These are phyloP conservation scores for Adansonia madagascariensis DNA, from an alignment of 441 rosid species.

Conservation along the genomic window DNA sequence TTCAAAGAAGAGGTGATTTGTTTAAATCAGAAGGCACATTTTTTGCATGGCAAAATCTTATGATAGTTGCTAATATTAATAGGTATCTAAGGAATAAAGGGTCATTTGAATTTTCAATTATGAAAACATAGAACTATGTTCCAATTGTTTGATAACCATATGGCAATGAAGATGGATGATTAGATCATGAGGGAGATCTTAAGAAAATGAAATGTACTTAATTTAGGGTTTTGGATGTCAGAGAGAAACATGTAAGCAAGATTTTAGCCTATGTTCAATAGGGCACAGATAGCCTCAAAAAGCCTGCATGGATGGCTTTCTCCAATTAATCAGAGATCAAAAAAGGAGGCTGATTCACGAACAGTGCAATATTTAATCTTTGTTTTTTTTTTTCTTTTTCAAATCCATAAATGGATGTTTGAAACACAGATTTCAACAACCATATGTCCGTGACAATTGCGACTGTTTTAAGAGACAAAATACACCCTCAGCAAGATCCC, in stretches of 20 bases:
- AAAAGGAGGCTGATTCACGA: conserved; percentile 23
- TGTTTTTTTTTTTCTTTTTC: neutral
- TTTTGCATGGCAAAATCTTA: too few species aligned
- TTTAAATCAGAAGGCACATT: too few species aligned
- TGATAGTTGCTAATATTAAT: too few species aligned
- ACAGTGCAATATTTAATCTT: conserved; percentile 15
- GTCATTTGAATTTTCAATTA: neutral
- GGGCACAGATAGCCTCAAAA: conserved; percentile 19
- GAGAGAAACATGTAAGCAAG: conserved; percentile 2
- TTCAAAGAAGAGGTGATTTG: too few species aligned
- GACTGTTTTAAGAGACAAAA: conserved; percentile 12
- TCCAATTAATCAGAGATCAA: neutral
- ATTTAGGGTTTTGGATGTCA: neutral
- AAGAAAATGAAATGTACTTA: neutral
- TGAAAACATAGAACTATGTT: neutral
- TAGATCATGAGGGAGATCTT: neutral
- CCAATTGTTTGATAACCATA: neutral
- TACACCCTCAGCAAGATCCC: neutral
- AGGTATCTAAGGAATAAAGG: too few species aligned
- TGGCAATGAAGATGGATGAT: neutral
- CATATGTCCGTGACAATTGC: conserved; percentile 17
- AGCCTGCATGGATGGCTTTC: conserved; percentile 21
- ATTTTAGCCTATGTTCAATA: neutral
- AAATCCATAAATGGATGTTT: conserved; percentile 4
- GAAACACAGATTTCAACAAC: neutral